Percentiles rank a stretch among this genome's conserved stretches.
Conservation (phyloP, 2,329 filamentous ascomycete species). For the Aureobasidium pullulans region DNA sequence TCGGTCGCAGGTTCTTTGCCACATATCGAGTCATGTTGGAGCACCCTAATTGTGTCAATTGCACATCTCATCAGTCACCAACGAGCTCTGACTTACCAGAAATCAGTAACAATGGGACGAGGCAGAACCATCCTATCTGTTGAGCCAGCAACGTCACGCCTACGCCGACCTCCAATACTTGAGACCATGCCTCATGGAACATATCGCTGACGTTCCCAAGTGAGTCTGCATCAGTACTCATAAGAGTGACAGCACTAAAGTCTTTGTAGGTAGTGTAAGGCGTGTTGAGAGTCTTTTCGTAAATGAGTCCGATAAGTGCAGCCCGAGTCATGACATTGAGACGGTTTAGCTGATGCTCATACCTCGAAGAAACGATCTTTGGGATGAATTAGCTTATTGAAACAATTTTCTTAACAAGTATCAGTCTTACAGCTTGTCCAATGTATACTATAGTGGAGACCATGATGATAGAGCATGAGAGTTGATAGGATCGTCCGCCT, state of each 20-base stretch:
- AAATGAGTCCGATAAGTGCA: not conserved
- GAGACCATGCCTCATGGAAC: constrained; percentile 14
- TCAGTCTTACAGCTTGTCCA: not conserved
- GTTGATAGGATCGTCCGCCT: not conserved
- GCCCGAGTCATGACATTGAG: not conserved
- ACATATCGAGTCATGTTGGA: constrained; percentile 14
- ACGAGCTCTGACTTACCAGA: not conserved
- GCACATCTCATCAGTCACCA: not conserved
- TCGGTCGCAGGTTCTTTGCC: constrained; percentile 2
- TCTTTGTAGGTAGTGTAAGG: not conserved
- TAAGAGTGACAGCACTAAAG: not conserved
- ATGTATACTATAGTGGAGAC: not conserved
- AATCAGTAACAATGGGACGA: constrained; percentile 11
- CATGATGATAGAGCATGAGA: not conserved
- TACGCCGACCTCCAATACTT: constrained; percentile 12
- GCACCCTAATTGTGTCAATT: not conserved
- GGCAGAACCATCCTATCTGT: constrained; percentile 13
- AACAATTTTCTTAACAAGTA: no score
- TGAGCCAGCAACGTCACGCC: constrained; percentile 7
- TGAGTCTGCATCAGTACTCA: constrained; percentile 13
- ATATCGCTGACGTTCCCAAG: constrained; percentile 7
- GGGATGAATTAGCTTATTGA: not conserved
- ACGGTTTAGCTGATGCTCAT: not conserved
- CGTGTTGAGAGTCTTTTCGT: not conserved
- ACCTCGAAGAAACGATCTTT: not conserved